Evolutionary conservation across 164 flowering plant species (phyloP), one percentile per base, ranked within the genome.

Genomic region (Akebia trifoliata): DNA sequence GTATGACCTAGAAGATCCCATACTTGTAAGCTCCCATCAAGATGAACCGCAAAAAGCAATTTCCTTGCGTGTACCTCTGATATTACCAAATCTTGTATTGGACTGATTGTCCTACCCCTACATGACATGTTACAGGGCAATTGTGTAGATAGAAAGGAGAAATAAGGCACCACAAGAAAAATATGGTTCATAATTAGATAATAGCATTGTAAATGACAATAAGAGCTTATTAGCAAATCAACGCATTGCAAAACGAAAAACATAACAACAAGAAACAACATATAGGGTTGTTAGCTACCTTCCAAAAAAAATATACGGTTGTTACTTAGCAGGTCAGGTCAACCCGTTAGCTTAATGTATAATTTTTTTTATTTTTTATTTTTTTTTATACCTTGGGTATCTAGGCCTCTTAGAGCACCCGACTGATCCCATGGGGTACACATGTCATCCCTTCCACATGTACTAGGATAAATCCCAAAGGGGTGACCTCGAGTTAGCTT

Each of bases 1-100:
- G 66, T 57, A 69, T 67, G 75, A 63, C 63, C 51, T 25, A 54
- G 59, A 55, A 89, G 78, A 76, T 92, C 93, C 98, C 98, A 92
- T 6, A 78, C 83, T 56, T 81, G 83, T 31, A 92, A 45, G 57
- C 50, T 67, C n/a, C 93, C 90, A 78, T 89, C 96, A 54, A 61
- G 64, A 77, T 92, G 91, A 64, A 92, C 86, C 56, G 72, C 90
- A 73, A 83, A 78, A 10, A 83, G 38, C 53, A 85, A 63, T 54
- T 74, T 75, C 59, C 57, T 79, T 32, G 79, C 83, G 42, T 60
- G 60, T 36, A 81, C 44, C 54, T 82, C 81, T 29, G 58, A 63
- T 56, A 86, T 61, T 48, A 67, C 73, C 50, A 86, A 43, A 70
- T 76, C 86, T 66, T 71, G 78, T 56, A 84, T 89, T 22, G 86